These are phyloP conservation scores for Solanum ossicruentum DNA, from an alignment of 257 asterid genomes.

Conservation along the genomic window DNA sequence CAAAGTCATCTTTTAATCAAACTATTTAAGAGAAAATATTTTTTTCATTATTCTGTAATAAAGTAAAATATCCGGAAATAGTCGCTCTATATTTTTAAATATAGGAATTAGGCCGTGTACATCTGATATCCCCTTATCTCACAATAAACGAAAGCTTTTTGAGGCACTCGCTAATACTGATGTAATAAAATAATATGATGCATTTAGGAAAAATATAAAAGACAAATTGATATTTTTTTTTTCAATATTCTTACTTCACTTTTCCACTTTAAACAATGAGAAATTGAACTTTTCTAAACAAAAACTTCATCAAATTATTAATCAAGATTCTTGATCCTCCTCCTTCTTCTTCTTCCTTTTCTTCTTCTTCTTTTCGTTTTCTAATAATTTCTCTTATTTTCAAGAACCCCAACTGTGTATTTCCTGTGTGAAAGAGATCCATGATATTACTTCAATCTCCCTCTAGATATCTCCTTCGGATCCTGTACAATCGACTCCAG, in stretches of 20 bases:
- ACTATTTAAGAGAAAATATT: too few relatives aligned
- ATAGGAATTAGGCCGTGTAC: too few relatives aligned
- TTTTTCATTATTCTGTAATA: too few relatives aligned
- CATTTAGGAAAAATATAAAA: too few relatives aligned
- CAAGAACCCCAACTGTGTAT: neutral
- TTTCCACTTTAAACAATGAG: neutral
- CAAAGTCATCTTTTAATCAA: too few relatives aligned
- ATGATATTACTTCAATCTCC: constrained; percentile 87
- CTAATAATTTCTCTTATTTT: neutral
- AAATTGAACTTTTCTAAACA: neutral
- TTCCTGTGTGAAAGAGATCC: neutral
- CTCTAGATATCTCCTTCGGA: constrained; percentile 83
- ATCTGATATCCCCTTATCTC: too few relatives aligned
- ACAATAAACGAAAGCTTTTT: too few relatives aligned
- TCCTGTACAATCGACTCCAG: constrained; percentile 66
- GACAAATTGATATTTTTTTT: neutral
- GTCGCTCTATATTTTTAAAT: too few relatives aligned
- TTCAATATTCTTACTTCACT: neutral
- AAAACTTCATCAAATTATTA: neutral
- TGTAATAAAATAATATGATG: too few relatives aligned
- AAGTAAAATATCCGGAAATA: too few relatives aligned
- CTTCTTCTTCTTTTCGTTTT: neutral
- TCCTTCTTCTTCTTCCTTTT: neutral
- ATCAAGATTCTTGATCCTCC: neutral
- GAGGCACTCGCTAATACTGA: too few relatives aligned